These are phyloP conservation scores for Zarea fungicola DNA, from an alignment of 2,329 filamentous ascomycete species.

Conservation along the genomic window DNA sequence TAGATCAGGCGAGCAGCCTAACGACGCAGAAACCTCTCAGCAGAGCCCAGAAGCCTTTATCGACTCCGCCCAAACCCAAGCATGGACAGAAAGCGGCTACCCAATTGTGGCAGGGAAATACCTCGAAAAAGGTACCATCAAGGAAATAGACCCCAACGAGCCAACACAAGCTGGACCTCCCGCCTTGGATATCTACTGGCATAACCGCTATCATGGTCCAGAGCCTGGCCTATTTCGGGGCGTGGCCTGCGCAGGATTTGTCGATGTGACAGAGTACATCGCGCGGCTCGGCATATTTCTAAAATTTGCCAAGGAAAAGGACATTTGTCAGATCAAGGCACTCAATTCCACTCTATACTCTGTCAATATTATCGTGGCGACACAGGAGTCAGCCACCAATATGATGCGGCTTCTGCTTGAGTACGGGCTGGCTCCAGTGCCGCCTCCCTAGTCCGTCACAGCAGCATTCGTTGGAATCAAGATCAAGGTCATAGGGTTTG, in stretches of 20 bases:
- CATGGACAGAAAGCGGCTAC: background rate
- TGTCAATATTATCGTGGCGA: background rate
- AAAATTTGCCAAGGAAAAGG: background rate
- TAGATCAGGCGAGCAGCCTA: too few species aligned
- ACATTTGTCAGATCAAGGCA: background rate
- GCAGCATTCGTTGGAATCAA: too few species aligned
- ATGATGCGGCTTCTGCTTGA: background rate
- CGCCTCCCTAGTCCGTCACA: too few species aligned
- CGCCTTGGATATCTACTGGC: background rate
- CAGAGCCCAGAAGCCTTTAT: too few species aligned
- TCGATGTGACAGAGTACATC: background rate
- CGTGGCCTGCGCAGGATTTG: background rate
- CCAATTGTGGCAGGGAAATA: conserved; percentile 7
- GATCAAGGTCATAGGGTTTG: too few species aligned
- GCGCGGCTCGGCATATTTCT: background rate
- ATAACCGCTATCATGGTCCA: background rate
- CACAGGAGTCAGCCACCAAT: background rate
- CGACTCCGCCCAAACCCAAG: background rate
- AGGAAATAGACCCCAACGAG: background rate
- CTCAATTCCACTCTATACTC: background rate
- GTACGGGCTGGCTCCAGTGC: too few species aligned
- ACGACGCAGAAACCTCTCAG: too few species aligned
- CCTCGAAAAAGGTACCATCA: conserved; percentile 1
- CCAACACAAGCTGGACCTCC: background rate
- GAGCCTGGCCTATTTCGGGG: background rate